Evolutionary conservation across 1,139 yeast species (phyloP).

Genomic region (Meyerozyma sp.): DNA sequence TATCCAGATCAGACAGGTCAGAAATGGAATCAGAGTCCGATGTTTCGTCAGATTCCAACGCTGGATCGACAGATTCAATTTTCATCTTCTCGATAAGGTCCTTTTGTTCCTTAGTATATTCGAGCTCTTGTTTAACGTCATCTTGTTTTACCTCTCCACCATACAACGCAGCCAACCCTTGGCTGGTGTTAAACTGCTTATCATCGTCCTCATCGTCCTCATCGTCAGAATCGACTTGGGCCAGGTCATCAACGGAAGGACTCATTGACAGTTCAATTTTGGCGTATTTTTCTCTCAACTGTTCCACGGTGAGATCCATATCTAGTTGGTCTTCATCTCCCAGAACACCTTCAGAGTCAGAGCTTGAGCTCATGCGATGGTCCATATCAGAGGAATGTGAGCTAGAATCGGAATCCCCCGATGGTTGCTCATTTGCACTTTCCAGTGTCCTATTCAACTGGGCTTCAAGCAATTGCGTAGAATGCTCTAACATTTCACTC

Average conservation of each 20-base stretch:
- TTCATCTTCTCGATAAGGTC: slow-evolving; percentile 20
- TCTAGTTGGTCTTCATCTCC: slow-evolving; percentile 33
- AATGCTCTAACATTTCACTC: slow-evolving; percentile 84
- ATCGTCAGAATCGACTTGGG: slow-evolving; percentile 3
- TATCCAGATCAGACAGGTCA: slow-evolving; percentile 9
- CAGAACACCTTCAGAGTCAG: slow-evolving; percentile 23
- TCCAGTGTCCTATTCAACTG: slow-evolving; percentile 47
- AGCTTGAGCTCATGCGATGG: slow-evolving; percentile 15
- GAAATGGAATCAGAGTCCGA: slow-evolving; percentile 19
- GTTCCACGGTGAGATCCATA: slow-evolving; percentile 57
- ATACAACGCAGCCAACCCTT: slow-evolving; percentile 32
- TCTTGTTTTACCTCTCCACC: slow-evolving; percentile 6
- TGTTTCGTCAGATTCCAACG: slow-evolving; percentile 8
- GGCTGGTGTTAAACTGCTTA: slow-evolving; percentile 14
- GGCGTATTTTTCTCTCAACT: slow-evolving; percentile 61
- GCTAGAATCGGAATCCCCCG: slow-evolving; percentile 12
- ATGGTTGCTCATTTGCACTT: slow-evolving; percentile 16
- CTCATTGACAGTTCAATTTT: slow-evolving; percentile 28
- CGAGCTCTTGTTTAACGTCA: slow-evolving; percentile 7
- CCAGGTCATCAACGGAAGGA: slow-evolving; percentile 5
- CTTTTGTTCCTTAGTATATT: slow-evolving; percentile 33
- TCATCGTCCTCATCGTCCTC: slow-evolving; percentile 17
- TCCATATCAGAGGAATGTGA: slow-evolving; percentile 11
- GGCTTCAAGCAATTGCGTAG: slow-evolving; percentile 85
- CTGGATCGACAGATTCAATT: slow-evolving; percentile 10